Evolutionary conservation across 805 yeast species (phyloP).

Genomic region (Isabelozyma rhagii): DNA sequence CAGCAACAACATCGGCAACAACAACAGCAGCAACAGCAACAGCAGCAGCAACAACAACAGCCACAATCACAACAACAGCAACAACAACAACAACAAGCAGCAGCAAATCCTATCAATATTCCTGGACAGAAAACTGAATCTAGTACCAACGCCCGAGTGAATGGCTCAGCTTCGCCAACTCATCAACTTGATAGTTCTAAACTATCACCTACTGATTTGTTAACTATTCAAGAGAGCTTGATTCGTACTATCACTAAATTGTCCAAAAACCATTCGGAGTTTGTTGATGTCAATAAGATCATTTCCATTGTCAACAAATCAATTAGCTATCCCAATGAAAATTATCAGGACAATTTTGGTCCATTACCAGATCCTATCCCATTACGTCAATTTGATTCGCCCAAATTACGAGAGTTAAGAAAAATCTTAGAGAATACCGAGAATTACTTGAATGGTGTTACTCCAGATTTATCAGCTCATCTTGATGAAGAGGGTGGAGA

Average conservation of each 20-base stretch:
- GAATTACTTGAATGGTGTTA: neutral
- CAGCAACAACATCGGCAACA: conserved; percentile 5
- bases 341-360: conserved; percentile 57
- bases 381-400: conserved; percentile 78
- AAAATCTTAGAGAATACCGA: conserved; percentile 47
- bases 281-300: conserved; percentile 36
- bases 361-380: conserved; percentile 73
- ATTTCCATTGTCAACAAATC: conserved; percentile 42
- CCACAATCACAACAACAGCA: conserved; percentile 6
- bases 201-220: conserved; percentile 19
- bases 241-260: conserved; percentile 14
- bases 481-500: conserved; percentile 5
- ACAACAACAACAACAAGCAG: neutral
- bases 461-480: conserved; percentile 4
- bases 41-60: conserved; percentile 22
- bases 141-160: neutral
- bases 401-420: conserved; percentile 81
- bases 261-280: conserved; percentile 5
- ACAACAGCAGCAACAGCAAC: conserved; percentile 6
- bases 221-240: conserved; percentile 18
- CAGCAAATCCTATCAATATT: neutral
- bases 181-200: conserved; percentile 5
- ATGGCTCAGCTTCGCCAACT: neutral
- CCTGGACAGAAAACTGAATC: neutral
- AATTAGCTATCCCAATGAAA: conserved; percentile 37